A percentile compares a stretch with the other conserved stretches of the same genome.
These are phyloP conservation scores for Leccinum variicolor DNA, from an alignment of 768 basidiomycete species.

Conservation along the genomic window DNA sequence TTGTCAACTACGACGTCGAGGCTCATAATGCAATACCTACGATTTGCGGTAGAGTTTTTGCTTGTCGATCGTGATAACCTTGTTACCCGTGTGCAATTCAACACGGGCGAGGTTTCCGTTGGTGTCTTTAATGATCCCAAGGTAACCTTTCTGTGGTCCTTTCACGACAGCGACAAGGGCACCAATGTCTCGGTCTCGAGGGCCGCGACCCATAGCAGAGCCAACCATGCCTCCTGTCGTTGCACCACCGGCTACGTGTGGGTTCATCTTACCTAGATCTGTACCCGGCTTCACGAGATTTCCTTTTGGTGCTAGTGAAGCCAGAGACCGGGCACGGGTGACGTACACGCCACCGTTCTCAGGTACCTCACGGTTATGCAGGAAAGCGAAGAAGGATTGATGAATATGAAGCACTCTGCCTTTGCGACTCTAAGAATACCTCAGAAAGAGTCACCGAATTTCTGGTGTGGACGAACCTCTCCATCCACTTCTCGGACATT, in stretches of 20 bases:
- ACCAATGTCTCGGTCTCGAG: conserved; percentile 81
- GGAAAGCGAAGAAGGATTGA: conserved; percentile 90
- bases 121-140: conserved; percentile 92
- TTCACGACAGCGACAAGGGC: conserved; percentile 74
- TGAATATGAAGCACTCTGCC: conserved; percentile 92
- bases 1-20: conserved; percentile 5
- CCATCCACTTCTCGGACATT: conserved; percentile 91
- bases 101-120: conserved; percentile 85
- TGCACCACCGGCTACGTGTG: conserved; percentile 54
- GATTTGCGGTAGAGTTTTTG: conserved; percentile 67
- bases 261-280: conserved; percentile 93
- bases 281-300: conserved; percentile 59
- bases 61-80: conserved; percentile 84
- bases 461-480: conserved; percentile 51
- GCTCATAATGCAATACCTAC: conserved; percentile 43
- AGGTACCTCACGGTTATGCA: conserved; percentile 85
- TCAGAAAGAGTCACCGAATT: background rate
- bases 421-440: conserved; percentile 59
- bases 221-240: conserved; percentile 75
- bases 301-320: conserved; percentile 84
- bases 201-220: conserved; percentile 77
- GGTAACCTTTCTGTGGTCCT: conserved; percentile 87
- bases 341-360: conserved; percentile 97
- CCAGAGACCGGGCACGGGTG: conserved; percentile 77
- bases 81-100: conserved; percentile 87